Base-by-base conservation (phyloP, 1,284 basidiomycete species). In the Melampsora americana region DNA sequence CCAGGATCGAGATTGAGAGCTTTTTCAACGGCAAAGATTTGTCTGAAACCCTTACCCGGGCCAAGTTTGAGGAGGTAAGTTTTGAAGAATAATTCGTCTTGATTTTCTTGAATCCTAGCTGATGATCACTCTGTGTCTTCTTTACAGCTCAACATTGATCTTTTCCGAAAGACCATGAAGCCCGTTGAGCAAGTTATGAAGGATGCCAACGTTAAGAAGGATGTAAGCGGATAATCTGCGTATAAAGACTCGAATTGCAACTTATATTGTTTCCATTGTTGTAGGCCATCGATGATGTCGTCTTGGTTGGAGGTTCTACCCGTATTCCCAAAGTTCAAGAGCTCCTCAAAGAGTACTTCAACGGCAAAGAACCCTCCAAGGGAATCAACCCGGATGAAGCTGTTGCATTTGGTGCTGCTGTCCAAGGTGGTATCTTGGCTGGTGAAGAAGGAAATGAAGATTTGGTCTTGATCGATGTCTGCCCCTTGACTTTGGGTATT, bases 251-350 rank as follows among this genome's bases (percentile, higher is more conserved):
- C 23, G 23, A 20, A 20, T 7, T 59, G n/a, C 53, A 16, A 59
- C 28, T 23, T 23, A 59, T 18, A 59, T 23, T 23, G 0, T 7
- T 9, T 66, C 39, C 39, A n/a, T 46, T 30, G 9, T 39, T 32
- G 4, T 30, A 76, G 73, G 66, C 50, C 56, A 76, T 76, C 28
- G 53, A 76, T 66, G 73, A 76, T 76, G 73, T 76, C 26, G 73
- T 81, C 18, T 91, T 97, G 76, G 94, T 98, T 79, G 95, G 95
- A 85, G 95, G 95, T 84, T 98, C 95, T 16, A 97, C 95, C 79
- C 93, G 95, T 89, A 98, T 98, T 81, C 95, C 95, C 84, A 96
- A 95, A 87, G 93, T 97, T 79, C 95, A 97, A 83, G 91, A 95
- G 82, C 90, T 98, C 82, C 88, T 98, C 83, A 92, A 92, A 86